Conservation (phyloP, 495 filamentous ascomycete genomes). For the Xylaria sp. region DNA sequence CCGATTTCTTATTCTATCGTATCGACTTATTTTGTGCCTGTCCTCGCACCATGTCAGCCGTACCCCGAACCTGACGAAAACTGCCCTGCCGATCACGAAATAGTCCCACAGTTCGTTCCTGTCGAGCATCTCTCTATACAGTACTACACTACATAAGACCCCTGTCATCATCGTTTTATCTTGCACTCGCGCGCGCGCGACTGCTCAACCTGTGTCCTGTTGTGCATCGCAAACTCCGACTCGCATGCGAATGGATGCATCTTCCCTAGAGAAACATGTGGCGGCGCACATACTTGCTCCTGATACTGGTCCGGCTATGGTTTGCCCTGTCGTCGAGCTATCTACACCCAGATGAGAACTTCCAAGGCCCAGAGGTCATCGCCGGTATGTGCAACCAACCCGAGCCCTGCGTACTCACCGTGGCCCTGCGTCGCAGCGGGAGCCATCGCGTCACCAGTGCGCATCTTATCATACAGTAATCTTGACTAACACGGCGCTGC, state of each 20-base stretch:
- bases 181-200: slow-evolving; percentile 8
- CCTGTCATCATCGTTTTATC: slow-evolving; percentile 15
- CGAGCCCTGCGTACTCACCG: background rate
- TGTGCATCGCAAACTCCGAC: slow-evolving; percentile 21
- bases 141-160: background rate
- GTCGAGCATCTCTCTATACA: background rate
- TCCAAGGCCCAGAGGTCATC: slow-evolving; percentile 96
- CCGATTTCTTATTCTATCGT: background rate
- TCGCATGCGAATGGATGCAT: slow-evolving; percentile 32
- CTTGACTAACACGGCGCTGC: slow-evolving; percentile 33
- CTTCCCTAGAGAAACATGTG: slow-evolving; percentile 67
- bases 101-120: slow-evolving; percentile 4
- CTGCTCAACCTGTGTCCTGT: background rate
- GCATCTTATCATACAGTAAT: slow-evolving; percentile 15
- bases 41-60: slow-evolving; percentile 16
- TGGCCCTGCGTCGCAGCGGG: background rate
- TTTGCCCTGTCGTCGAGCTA: slow-evolving; percentile 95
- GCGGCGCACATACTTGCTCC: slow-evolving; percentile 85
- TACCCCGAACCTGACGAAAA: slow-evolving; percentile 4
- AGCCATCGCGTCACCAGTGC: background rate
- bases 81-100: slow-evolving; percentile 15
- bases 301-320: slow-evolving; percentile 88
- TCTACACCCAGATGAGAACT: slow-evolving; percentile 97
- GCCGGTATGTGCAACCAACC: slow-evolving; percentile 69
- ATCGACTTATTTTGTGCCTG: background rate